Conservation (phyloP, 139 green algal genomes). For the Eudorina sp. region DNA sequence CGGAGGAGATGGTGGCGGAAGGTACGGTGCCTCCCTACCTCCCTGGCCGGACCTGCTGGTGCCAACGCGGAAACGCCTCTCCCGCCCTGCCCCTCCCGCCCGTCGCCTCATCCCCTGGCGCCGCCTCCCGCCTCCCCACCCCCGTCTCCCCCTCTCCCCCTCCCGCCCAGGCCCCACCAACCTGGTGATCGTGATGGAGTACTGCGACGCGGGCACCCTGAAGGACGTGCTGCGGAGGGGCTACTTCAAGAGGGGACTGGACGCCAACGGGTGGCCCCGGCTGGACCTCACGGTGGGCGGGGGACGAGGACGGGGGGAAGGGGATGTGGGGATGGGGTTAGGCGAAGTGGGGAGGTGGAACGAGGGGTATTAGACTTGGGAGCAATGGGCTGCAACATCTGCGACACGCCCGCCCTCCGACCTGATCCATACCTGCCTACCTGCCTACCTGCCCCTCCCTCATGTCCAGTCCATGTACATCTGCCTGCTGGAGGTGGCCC, state of each 20-base stretch:
- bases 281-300: slow-evolving; percentile 31
- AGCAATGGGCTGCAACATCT: too few relatives aligned
- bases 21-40: slow-evolving; percentile 6
- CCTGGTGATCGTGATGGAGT: slow-evolving; percentile 50
- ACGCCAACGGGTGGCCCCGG: slow-evolving; percentile 28
- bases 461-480: slow-evolving; percentile 26
- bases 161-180: slow-evolving; percentile 33
- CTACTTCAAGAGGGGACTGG: slow-evolving; percentile 24
- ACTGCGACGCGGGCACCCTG: slow-evolving; percentile 48
- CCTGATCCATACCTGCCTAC: too few relatives aligned
- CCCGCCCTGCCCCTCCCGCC: neutral
- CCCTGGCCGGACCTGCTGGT: neutral
- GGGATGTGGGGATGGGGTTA: too few relatives aligned
- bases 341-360: too few relatives aligned
- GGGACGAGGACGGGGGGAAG: neutral
- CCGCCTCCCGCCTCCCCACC: neutral
- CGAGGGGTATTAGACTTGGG: too few relatives aligned
- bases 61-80: neutral
- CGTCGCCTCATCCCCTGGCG: neutral
- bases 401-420: too few relatives aligned
- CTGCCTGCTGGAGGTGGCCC: slow-evolving; percentile 52
- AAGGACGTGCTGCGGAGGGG: slow-evolving; percentile 41
- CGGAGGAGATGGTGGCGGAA: slow-evolving; percentile 39
- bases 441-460: too few relatives aligned
- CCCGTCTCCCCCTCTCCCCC: neutral